Evolutionary conservation across 2,329 filamentous ascomycete genomes (phyloP).

Genomic region (Fonsecaea erecta): DNA sequence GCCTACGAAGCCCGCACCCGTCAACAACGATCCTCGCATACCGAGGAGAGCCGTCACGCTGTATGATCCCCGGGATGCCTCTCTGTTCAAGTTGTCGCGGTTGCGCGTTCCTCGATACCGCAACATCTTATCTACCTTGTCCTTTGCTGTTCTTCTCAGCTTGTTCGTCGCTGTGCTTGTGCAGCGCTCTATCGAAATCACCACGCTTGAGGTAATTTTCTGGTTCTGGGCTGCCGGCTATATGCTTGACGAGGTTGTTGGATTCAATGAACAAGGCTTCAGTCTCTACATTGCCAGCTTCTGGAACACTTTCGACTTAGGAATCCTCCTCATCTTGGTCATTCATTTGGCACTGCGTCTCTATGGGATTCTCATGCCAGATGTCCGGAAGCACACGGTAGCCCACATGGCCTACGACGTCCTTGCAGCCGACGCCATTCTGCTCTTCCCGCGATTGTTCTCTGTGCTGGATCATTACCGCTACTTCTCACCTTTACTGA

Average conservation of each 20-base stretch:
- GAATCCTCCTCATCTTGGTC: conserved; percentile 82
- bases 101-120: conserved; percentile 89
- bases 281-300: conserved; percentile 97
- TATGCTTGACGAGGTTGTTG: conserved; percentile 94
- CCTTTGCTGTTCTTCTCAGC: conserved; percentile 80
- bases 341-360: conserved; percentile 88
- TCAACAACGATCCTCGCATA: conserved; percentile 16
- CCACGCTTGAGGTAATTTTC: conserved; percentile 82
- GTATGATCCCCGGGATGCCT: conserved; percentile 89
- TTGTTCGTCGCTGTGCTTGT: conserved; percentile 83
- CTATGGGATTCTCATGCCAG: conserved; percentile 82
- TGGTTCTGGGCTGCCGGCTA: conserved; percentile 98
- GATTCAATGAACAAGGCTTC: conserved; percentile 96
- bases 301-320: conserved; percentile 94
- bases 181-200: conserved; percentile 77
- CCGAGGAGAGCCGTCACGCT: conserved; percentile 72
- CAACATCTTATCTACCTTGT: conserved; percentile 85
- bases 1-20: conserved; percentile 32
- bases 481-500: conserved; percentile 92
- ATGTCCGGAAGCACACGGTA: conserved; percentile 68
- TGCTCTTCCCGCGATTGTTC: conserved; percentile 88
- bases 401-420: conserved; percentile 91
- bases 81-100: conserved; percentile 86
- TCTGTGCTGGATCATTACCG: conserved; percentile 92
- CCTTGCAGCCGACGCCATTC: conserved; percentile 85